Base-by-base conservation (phyloP, 371 early-diverging fungal genomes). In the Apophysomyces elegans region DNA sequence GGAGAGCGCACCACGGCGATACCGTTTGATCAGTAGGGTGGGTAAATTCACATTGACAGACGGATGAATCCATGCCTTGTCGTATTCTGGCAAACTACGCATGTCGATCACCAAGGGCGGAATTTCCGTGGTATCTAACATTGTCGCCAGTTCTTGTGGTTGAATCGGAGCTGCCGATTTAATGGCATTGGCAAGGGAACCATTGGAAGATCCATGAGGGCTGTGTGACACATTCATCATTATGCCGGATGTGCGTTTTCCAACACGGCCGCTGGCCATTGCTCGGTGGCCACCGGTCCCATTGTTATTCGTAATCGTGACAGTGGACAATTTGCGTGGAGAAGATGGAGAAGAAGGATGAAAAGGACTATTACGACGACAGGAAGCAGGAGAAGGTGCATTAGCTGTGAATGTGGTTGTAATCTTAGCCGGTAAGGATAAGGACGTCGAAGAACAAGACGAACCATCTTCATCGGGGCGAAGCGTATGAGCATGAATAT, bases 31-130 rank as follows among this genome's bases (percentile, higher is more conserved):
- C 7, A 88, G 58, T 44, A 88, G 59, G 0, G 83, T 82, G 0
- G 89, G 89, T 16, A 88, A 54, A 71, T 79, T 86, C 14, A 88
- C 80, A 63, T 87, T 81, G 65, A 88, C 77, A 1, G 89, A 85
- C 7, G 72, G 50, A 7, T 63, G 59, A 38, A 83, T 76, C 13
- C 68, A 75, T 21, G 63, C 58, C 56, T 67, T 67, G 59, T 80
- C 76, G 64, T 72, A 83, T 1, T 68, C 64, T 8, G 71, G 69
- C 18, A 77, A 64, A 35, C 66, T 58, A 35, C 84, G 76, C 64
- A 77, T 73, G 67, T 83, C 84, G 60, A 83, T 80, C 71, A 83
- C 61, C 2, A 83, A 64, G 18, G 77, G 82, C 18, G 16, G 16
- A 9, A 5, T 21, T 26, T 50, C 54, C 7, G 54, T 50, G 21